These are phyloP conservation scores for Stephania japonica DNA, from an alignment of 164 flowering plant species.

Conservation along the genomic window DNA sequence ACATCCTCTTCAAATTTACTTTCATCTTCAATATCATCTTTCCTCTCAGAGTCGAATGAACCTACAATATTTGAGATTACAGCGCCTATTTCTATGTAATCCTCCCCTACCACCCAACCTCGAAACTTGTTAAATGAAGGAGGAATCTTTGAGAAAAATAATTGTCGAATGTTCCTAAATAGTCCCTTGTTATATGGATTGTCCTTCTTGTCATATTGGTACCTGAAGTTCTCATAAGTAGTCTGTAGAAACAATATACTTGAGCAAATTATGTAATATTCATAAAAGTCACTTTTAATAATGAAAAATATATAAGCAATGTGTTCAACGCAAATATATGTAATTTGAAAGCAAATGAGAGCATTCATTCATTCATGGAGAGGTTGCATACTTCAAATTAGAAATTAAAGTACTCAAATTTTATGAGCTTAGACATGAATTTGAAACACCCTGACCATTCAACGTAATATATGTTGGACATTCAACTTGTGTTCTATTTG, in stretches of 20 bases:
- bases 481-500: neutral
- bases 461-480: too few species aligned
- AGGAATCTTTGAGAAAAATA: constrained; percentile 53
- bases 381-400: too few species aligned
- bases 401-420: too few species aligned
- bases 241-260: constrained; percentile 41
- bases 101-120: constrained; percentile 42
- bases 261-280: neutral
- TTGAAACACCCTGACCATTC: too few species aligned
- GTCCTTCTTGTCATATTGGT: constrained; percentile 85
- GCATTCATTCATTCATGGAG: too few species aligned
- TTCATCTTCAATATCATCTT: constrained; percentile 72
- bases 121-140: constrained; percentile 63
- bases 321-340: too few species aligned
- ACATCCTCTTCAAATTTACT: constrained; percentile 25
- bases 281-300: too few species aligned
- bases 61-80: constrained; percentile 27
- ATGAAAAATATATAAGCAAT: too few species aligned
- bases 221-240: constrained; percentile 91
- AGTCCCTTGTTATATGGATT: constrained; percentile 66
- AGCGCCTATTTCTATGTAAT: constrained; percentile 16
- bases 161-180: constrained; percentile 45
- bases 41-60: constrained; percentile 40
- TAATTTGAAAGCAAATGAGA: too few species aligned
- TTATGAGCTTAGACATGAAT: neutral